A percentile compares a stretch with the other conserved stretches of the same genome.
phyloP scores from a whole-genome alignment of 257 asterid species.

The Vinca minor region DNA sequence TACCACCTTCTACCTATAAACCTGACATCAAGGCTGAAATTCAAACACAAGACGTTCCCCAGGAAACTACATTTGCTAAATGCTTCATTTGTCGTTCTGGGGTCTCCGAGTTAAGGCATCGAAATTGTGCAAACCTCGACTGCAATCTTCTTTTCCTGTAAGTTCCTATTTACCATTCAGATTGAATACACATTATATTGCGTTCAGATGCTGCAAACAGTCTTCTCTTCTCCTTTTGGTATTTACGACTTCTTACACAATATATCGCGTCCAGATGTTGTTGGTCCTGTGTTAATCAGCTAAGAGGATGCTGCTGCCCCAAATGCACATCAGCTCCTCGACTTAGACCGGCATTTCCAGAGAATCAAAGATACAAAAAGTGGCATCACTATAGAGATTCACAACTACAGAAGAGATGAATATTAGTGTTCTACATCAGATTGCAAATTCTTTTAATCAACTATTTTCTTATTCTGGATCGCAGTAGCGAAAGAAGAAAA shows the following conservation, averaged over 20 bases:
- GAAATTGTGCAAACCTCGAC: slow-evolving; percentile 89
- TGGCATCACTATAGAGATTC: slow-evolving; percentile 75
- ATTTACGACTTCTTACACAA: background rate
- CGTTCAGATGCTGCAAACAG: too few species aligned
- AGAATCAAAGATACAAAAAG: slow-evolving; percentile 68
- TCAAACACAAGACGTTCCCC: slow-evolving; percentile 22
- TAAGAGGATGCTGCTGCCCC: slow-evolving; percentile 78
- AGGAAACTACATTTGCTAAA: slow-evolving; percentile 44
- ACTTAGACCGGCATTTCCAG: slow-evolving; percentile 62
- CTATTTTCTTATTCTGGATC: background rate
- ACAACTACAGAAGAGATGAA: slow-evolving; percentile 36
- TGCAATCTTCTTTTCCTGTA: slow-evolving; percentile 95
- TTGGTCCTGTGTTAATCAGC: slow-evolving; percentile 35
- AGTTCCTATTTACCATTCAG: slow-evolving; percentile 24
- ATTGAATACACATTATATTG: too few species aligned
- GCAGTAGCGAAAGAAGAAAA: background rate
- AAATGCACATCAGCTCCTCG: slow-evolving; percentile 63
- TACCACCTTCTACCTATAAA: slow-evolving; percentile 67
- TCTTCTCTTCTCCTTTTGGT: background rate
- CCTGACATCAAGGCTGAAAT: slow-evolving; percentile 28
- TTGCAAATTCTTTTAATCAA: background rate
- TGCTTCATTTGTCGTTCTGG: slow-evolving; percentile 63
- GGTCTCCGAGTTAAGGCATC: slow-evolving; percentile 72
- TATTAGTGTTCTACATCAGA: background rate
- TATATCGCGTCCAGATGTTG: slow-evolving; percentile 51